These are phyloP conservation scores for Candida sp. DNA, from an alignment of 1,139 yeast species.

Conservation along the genomic window DNA sequence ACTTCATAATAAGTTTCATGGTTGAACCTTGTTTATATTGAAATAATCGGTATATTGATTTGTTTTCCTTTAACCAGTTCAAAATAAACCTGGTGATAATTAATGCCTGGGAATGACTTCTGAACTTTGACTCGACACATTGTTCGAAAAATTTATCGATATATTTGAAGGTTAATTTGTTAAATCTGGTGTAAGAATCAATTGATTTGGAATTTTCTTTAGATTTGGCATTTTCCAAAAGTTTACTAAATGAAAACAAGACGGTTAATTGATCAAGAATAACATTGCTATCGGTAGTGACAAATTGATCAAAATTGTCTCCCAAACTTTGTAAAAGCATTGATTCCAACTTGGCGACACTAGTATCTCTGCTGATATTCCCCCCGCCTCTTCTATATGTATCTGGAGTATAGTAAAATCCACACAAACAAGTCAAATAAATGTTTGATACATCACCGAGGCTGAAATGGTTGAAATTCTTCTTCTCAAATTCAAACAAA, in stretches of 20 bases:
- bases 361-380: constrained; percentile 19
- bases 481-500: constrained; percentile 14
- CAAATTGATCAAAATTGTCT: constrained; percentile 9
- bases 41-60: constrained; percentile 22
- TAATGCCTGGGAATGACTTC: constrained; percentile 13
- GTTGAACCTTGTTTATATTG: constrained; percentile 27
- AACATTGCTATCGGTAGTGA: constrained; percentile 10
- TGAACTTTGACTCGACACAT: constrained; percentile 8
- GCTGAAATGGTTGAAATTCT: constrained; percentile 5
- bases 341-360: constrained; percentile 23
- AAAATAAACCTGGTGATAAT: constrained; percentile 44
- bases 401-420: constrained; percentile 28
- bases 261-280: constrained; percentile 23
- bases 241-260: constrained; percentile 17
- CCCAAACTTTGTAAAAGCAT: constrained; percentile 16
- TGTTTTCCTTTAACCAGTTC: constrained; percentile 52
- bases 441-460: constrained; percentile 16
- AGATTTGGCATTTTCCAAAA: constrained; percentile 8
- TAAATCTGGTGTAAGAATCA: constrained; percentile 12
- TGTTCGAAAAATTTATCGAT: constrained; percentile 31
- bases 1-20: constrained; percentile 4
- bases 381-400: constrained; percentile 19
- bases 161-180: constrained; percentile 23
- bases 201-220: constrained; percentile 4
- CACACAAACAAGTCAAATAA: constrained; percentile 23